These are phyloP conservation scores for Malassezia furfur DNA, from an alignment of 1,284 basidiomycete species.

Conservation along the genomic window DNA sequence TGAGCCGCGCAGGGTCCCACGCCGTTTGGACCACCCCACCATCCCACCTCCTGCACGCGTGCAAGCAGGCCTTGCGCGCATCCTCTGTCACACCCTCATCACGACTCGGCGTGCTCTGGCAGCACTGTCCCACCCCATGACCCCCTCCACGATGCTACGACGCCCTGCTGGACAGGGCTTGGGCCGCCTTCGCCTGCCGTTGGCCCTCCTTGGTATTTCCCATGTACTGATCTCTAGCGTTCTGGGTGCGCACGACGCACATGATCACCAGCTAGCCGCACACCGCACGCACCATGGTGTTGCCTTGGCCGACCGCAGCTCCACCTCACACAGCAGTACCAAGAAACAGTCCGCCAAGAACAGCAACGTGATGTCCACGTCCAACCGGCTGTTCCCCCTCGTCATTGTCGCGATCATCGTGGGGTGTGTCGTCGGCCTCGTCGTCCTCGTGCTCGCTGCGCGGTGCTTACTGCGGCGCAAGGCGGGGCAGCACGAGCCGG, in stretches of 20 bases:
- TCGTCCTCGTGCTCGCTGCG: background rate
- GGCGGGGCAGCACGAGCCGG: background rate
- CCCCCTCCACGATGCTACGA: too few relatives aligned
- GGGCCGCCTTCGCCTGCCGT: too few relatives aligned
- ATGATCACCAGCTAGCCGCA: background rate
- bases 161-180: constrained; percentile 10
- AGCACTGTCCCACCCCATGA: too few relatives aligned
- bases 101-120: background rate
- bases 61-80: constrained; percentile 6
- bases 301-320: background rate
- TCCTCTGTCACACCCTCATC: background rate
- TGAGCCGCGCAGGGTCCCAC: too few relatives aligned
- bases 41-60: background rate
- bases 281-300: background rate
- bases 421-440: background rate
- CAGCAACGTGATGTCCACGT: constrained; percentile 5
- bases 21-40: background rate
- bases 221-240: background rate
- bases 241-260: background rate
- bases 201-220: too few relatives aligned
- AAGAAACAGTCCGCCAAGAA: background rate
- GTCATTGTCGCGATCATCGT: constrained; percentile 4
- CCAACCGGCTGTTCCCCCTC: constrained; percentile 8
- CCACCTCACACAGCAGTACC: background rate
- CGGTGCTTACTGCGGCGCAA: background rate